A percentile compares a stretch with the other conserved stretches of the same genome.
These are phyloP conservation scores for Phytophthora pisi DNA, from an alignment of 352 stramenopile genomes.

Conservation along the genomic window DNA sequence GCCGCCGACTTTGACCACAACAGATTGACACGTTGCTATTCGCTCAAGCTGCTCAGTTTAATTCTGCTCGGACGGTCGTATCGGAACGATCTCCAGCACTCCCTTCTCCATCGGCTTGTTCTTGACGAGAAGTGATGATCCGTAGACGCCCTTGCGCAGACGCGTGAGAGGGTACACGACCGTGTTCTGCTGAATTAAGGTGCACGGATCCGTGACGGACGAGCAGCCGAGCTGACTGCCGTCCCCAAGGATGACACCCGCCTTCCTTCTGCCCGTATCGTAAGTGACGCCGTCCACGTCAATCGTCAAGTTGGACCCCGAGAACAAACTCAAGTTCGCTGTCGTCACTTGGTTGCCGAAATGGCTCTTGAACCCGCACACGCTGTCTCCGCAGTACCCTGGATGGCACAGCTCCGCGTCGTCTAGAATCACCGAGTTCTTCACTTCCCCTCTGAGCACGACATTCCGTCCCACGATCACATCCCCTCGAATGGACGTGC, in stretches of 20 bases:
- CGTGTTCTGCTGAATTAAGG: constrained; percentile 60
- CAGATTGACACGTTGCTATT: neutral
- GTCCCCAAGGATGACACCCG: constrained; percentile 76
- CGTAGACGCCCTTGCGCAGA: constrained; percentile 72
- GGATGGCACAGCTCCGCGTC: constrained; percentile 75
- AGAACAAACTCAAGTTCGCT: constrained; percentile 72
- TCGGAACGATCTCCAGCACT: constrained; percentile 57
- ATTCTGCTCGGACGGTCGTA: constrained; percentile 23
- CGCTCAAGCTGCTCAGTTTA: neutral
- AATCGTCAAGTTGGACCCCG: constrained; percentile 36
- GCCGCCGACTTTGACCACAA: neutral
- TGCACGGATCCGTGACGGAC: constrained; percentile 75
- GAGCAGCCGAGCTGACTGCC: constrained; percentile 75
- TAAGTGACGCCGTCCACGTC: constrained; percentile 46
- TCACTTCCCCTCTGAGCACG: constrained; percentile 71
- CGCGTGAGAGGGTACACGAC: constrained; percentile 72
- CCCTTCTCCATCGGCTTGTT: constrained; percentile 81
- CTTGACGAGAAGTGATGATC: constrained; percentile 72
- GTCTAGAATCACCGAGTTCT: constrained; percentile 78
- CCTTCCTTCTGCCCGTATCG: constrained; percentile 71
- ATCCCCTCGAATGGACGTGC: constrained; percentile 73
- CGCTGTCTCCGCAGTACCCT: constrained; percentile 76
- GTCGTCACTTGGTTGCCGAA: constrained; percentile 87
- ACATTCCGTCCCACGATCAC: constrained; percentile 66
- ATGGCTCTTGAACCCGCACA: constrained; percentile 79